Evolutionary conservation across 345 rosid genomes (phyloP), one percentile per base, ranked within the genome.

Genomic region (Lepidium aucheri): DNA sequence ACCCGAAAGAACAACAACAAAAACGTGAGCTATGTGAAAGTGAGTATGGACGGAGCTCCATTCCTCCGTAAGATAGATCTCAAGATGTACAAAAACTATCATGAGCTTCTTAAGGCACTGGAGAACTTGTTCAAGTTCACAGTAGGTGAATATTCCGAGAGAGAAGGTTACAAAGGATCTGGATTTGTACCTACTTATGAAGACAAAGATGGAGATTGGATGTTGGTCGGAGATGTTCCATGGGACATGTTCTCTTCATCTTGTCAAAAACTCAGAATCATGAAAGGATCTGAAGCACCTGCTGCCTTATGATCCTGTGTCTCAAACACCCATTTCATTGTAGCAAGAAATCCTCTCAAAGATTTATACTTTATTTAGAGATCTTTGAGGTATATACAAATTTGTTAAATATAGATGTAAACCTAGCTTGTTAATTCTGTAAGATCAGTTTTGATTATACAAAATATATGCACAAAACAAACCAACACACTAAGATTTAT

Each of bases 41-140:
- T 89, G 30, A 89, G 97, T 78, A 85, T 86, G 96, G 96, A 86
- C 46, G 93, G 96, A 34, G 91, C 94, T 12, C 96, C 96, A 6
- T 89, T 85, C 45, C 85, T 89, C 1, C 85, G 96, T 56, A 89
- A 89, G 58, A 81, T 89, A 52, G 86, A 89, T 65, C 82, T 89
- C 18, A 86, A 85, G 50, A 71, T 68, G 59, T 85, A 82, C 75
- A 45, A 75, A n/a, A 84, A 81, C 16, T 87, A 89, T 51, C 54
- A 67, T 9, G 84, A 85, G 64, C 82, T 89, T 32, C 79, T 89
- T 2, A 74, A 72, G 62, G 86, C 94, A 39, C 32, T 85, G 6
- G 85, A 89, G 79, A 78, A 74, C 80, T 82, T 89, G 94, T 89
- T 89, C 84, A 83, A 78, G 72, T 68, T 79, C 83, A 82, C 85